Conservation (phyloP, 176 grass and related monocot species). For the Miscanthus lutarioriparius region DNA sequence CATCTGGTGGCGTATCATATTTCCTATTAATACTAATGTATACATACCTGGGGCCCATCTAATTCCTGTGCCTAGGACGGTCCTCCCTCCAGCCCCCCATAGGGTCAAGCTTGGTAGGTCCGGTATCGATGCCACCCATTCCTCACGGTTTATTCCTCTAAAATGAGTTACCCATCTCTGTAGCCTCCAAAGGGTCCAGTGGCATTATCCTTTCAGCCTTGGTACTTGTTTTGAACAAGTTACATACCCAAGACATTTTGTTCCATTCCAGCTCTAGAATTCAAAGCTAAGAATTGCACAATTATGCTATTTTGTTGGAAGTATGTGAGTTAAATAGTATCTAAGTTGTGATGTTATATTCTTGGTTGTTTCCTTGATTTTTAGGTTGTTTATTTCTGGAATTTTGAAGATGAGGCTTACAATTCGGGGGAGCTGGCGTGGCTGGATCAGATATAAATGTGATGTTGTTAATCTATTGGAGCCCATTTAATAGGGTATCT, state of each 20-base stretch:
- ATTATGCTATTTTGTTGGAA: background rate
- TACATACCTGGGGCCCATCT: no score
- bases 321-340: slow-evolving; percentile 14
- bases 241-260: background rate
- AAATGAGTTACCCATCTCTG: slow-evolving; percentile 33
- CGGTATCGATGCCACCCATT: slow-evolving; percentile 65
- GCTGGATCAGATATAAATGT: no score
- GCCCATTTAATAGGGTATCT: no score
- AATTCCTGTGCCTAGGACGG: no score
- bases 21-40: no score
- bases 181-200: background rate
- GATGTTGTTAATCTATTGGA: no score
- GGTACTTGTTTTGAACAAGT: background rate
- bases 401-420: no score
- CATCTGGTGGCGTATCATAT: no score
- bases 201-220: background rate
- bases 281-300: background rate
- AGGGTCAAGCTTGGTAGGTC: slow-evolving; percentile 57
- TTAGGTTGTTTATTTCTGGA: background rate
- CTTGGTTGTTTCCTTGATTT: no score
- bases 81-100: no score
- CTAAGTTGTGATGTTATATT: background rate
- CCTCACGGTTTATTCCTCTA: slow-evolving; percentile 64
- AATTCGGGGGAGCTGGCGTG: no score
- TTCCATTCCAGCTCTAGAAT: background rate